Evolutionary conservation across 2,329 filamentous ascomycete species (phyloP).

Genomic region (Stenocarpella maydis): DNA sequence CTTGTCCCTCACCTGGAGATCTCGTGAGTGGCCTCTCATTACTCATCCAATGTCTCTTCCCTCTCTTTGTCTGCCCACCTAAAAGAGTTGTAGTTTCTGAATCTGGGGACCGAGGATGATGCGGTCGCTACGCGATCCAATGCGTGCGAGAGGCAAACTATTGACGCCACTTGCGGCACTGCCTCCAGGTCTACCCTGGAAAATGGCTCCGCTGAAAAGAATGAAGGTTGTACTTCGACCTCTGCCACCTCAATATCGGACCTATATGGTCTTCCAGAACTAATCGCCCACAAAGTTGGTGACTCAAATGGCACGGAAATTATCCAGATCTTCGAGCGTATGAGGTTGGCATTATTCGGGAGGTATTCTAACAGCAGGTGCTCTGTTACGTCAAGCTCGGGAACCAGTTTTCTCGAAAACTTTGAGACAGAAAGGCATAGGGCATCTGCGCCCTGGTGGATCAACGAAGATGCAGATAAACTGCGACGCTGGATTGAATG

Average conservation of each 20-base stretch:
- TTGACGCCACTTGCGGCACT: not conserved
- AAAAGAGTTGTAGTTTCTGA: not conserved
- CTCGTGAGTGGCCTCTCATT: not conserved
- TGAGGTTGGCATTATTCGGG: not conserved
- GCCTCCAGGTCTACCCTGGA: not conserved
- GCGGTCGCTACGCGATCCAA: not conserved
- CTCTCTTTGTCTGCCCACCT: not conserved
- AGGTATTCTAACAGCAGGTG: not conserved
- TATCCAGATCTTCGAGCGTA: not conserved
- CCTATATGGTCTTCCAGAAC: not conserved
- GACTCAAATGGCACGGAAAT: not conserved
- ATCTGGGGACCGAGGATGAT: not conserved
- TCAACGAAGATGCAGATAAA: not conserved
- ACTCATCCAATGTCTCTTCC: not conserved
- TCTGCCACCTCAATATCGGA: not conserved
- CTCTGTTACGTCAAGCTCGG: not conserved
- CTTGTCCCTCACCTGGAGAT: not conserved
- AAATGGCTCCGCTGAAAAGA: not conserved
- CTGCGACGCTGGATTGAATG: not conserved
- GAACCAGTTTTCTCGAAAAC: not conserved
- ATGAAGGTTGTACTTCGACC: not conserved
- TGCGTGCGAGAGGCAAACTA: not conserved
- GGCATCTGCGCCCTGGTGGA: not conserved
- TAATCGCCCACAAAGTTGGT: not conserved
- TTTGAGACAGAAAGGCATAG: not conserved